Base-by-base conservation (phyloP, 495 filamentous ascomycete species). In the Daldinia caldariorum region DNA sequence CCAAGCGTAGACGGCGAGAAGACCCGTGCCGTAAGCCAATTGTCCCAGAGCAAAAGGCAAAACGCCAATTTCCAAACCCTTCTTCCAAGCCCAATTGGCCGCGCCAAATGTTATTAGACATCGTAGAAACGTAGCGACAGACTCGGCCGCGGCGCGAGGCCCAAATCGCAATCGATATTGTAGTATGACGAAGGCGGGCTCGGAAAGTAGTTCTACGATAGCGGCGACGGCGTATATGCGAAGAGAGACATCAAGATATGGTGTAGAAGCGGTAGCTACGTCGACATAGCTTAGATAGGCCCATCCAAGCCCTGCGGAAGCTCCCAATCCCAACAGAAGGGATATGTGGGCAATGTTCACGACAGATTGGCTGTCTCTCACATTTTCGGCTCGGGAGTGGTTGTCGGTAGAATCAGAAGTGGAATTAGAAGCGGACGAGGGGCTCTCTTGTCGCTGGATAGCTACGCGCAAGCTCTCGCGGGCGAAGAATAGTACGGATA, bases 31-130 rank as follows among this genome's bases (percentile, higher is more conserved):
- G 79, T 97, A 97, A 43, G 80, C 84, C n/a, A 93, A 72, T 79
- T 98, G 92, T 10, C 96, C 96, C 22, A 94, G 72, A 0, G 94
- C 96, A 78, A 98, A 99, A 1, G 94, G 94, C 37, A 99, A 76
- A 5, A 93, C 89, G 4, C 95, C 94, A 12, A 91, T 61, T 51
- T 89, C 83, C 0, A 75, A 59, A 3, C 76, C 71, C 4, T 71
- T 67, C 51, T 66, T 78, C 54, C 83, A 79, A 5, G 85, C 87
- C 83, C 85, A 90, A 9, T 90, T 79, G 20, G 88, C 92, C 0
- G 79, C 79, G 1, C 80, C 85, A 65, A 92, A 93, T 0, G 92
- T 94, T 10, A 88, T 77, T 10, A 90, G 47, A 72, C 94, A 97
- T 75, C 91, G 88, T 7, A 89, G 64, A 39, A 97, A 85, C 1